Conservation (phyloP, 768 basidiomycete genomes). For the Pulveroboletus ravenelii region DNA sequence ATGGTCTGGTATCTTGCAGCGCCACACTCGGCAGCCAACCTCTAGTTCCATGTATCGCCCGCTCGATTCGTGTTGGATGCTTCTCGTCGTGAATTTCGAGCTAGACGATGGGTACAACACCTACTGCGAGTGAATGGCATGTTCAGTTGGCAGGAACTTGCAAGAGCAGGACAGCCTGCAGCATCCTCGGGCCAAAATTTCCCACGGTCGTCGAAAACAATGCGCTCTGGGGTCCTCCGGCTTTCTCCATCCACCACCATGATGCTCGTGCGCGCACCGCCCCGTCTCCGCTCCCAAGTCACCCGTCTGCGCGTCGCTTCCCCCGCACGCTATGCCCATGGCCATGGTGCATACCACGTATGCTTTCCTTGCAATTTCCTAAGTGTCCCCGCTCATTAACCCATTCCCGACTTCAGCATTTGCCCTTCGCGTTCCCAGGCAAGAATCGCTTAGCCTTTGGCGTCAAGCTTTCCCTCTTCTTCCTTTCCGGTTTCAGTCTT, state of each 20-base stretch:
- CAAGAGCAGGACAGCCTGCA: background rate
- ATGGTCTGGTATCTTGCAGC: constrained; percentile 2
- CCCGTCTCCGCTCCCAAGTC: constrained; percentile 37
- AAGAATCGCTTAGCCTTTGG: constrained; percentile 46
- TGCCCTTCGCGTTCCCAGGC: constrained; percentile 52
- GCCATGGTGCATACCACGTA: constrained; percentile 52
- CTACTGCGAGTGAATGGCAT: background rate
- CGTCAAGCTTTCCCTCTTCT: constrained; percentile 30
- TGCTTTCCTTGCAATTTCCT: background rate
- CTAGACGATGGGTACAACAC: background rate
- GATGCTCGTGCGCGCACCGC: constrained; percentile 45
- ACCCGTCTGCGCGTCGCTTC: constrained; percentile 22
- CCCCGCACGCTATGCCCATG: constrained; percentile 45
- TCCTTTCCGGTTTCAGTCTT: constrained; percentile 57
- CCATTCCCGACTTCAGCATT: constrained; percentile 40
- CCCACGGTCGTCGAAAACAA: constrained; percentile 12
- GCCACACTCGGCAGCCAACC: constrained; percentile 10
- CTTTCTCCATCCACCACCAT: constrained; percentile 16
- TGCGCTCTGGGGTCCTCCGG: background rate
- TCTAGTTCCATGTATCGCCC: background rate
- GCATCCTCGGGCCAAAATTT: constrained; percentile 1
- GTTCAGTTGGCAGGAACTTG: background rate
- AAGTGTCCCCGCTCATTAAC: constrained; percentile 1
- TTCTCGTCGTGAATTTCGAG: background rate
- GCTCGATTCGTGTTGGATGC: background rate